Percentiles rank a stretch among this genome's conserved stretches.
phyloP scores from a whole-genome alignment of 345 rosid genomes.

The Diplotaxis tenuifolia region DNA sequence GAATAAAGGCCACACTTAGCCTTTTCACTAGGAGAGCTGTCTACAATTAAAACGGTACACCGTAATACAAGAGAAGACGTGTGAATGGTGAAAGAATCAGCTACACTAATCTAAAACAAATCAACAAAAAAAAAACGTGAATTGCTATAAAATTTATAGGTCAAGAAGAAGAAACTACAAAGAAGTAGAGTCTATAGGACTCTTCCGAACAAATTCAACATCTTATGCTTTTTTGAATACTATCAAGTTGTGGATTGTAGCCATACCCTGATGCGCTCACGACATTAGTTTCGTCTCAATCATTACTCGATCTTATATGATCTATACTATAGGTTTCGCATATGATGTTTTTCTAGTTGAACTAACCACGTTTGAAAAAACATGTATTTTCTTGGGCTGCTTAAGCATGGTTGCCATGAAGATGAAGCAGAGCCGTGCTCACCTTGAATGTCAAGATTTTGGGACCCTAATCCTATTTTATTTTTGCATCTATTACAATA shows the following conservation, averaged over 20 bases:
- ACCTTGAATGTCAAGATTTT: too few relatives aligned
- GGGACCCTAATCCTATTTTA: too few relatives aligned
- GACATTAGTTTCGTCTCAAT: too few relatives aligned
- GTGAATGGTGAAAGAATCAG: conserved; percentile 10
- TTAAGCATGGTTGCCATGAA: too few relatives aligned
- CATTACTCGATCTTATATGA: too few relatives aligned
- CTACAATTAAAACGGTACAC: background rate
- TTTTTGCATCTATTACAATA: too few relatives aligned
- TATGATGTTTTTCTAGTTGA: too few relatives aligned
- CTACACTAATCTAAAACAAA: conserved; percentile 16
- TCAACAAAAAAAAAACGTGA: conserved; percentile 36
- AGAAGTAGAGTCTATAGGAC: conserved; percentile 39
- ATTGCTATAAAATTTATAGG: conserved; percentile 28
- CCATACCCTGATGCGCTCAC: too few relatives aligned
- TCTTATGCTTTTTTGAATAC: conserved; percentile 38
- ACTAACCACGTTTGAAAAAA: too few relatives aligned
- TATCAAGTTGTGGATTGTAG: background rate
- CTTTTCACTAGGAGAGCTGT: background rate
- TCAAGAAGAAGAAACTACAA: conserved; percentile 34
- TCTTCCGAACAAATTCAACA: conserved; percentile 42
- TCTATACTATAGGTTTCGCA: too few relatives aligned
- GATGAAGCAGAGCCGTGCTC: too few relatives aligned
- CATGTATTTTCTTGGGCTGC: too few relatives aligned
- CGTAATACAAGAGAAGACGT: background rate
- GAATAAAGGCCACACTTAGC: background rate